These are phyloP conservation scores for Beauveria pseudobassiana DNA, from an alignment of 2,329 filamentous ascomycete species.

Conservation along the genomic window DNA sequence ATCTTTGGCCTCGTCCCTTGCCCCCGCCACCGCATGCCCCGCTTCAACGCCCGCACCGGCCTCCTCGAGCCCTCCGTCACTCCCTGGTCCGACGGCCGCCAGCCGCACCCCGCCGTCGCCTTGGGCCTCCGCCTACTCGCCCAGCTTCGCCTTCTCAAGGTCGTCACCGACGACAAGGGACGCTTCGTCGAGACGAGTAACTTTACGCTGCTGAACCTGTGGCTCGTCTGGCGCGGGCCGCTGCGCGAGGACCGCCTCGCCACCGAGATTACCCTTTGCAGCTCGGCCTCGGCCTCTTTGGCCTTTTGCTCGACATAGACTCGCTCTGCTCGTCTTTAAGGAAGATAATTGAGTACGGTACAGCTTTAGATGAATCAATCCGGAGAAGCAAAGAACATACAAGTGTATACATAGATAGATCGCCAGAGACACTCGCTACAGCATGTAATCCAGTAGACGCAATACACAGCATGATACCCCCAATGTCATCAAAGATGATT, in stretches of 20 bases:
- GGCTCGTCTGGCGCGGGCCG: slow-evolving; percentile 91
- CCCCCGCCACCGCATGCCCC: slow-evolving; percentile 83
- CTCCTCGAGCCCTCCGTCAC: slow-evolving; percentile 82
- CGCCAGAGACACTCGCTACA: background rate
- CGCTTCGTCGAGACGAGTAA: slow-evolving; percentile 76
- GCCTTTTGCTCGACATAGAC: slow-evolving; percentile 75
- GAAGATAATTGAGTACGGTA: slow-evolving; percentile 64
- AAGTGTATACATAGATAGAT: background rate
- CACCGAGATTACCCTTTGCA: slow-evolving; percentile 74
- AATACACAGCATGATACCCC: slow-evolving; percentile 2
- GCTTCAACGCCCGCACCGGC: slow-evolving; percentile 78
- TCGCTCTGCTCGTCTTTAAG: slow-evolving; percentile 83
- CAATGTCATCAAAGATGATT: background rate
- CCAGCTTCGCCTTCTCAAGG: slow-evolving; percentile 57
- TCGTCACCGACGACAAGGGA: slow-evolving; percentile 61
- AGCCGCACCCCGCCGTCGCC: slow-evolving; percentile 59
- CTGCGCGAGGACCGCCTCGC: slow-evolving; percentile 81
- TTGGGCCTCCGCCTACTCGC: slow-evolving; percentile 60
- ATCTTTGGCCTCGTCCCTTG: slow-evolving; percentile 86
- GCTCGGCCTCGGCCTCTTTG: slow-evolving; percentile 65
- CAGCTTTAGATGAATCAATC: slow-evolving; percentile 14
- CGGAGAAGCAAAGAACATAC: background rate
- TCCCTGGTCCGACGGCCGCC: slow-evolving; percentile 59
- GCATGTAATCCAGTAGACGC: background rate
- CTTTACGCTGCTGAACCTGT: slow-evolving; percentile 88